Percentiles rank a stretch among this genome's conserved stretches.
Conservation (phyloP, 441 rosid species). For the Erysimum cheiri region DNA sequence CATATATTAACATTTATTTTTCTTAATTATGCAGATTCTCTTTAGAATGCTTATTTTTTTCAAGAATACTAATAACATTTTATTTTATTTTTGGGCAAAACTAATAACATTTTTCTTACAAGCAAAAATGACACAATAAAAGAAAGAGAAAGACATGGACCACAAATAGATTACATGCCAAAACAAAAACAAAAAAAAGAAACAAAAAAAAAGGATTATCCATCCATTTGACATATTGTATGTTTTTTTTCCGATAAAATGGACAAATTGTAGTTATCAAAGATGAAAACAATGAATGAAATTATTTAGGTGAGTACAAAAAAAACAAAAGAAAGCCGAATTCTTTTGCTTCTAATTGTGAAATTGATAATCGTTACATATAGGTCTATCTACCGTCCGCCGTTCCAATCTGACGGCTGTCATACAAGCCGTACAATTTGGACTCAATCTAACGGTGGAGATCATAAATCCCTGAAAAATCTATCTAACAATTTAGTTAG, state of each 20-base stretch:
- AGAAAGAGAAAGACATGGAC: slow-evolving; percentile 15
- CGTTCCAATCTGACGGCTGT: slow-evolving; percentile 37
- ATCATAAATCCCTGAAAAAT: slow-evolving; percentile 28
- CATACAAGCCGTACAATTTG: slow-evolving; percentile 22
- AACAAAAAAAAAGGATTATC: neutral
- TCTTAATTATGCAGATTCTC: neutral
- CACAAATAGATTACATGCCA: slow-evolving; percentile 13
- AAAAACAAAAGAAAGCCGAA: slow-evolving; percentile 13
- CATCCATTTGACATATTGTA: slow-evolving; percentile 5
- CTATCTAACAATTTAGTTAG: slow-evolving; percentile 17
- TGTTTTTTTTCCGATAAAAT: too few species aligned
- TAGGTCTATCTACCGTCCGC: slow-evolving; percentile 39
- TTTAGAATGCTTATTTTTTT: neutral
- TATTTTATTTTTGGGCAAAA: neutral
- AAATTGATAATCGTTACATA: neutral
- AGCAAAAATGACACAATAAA: neutral
- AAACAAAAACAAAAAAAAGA: neutral
- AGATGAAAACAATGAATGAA: neutral
- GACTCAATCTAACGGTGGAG: slow-evolving; percentile 38
- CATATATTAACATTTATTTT: slow-evolving; percentile 34
- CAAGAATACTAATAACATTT: neutral
- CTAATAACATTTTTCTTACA: neutral
- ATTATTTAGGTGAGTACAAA: neutral
- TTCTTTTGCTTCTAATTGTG: slow-evolving; percentile 35
- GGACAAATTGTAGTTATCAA: neutral